These are phyloP conservation scores for Streptanthus diversifolius DNA, from an alignment of 345 rosid species.

Conservation along the genomic window DNA sequence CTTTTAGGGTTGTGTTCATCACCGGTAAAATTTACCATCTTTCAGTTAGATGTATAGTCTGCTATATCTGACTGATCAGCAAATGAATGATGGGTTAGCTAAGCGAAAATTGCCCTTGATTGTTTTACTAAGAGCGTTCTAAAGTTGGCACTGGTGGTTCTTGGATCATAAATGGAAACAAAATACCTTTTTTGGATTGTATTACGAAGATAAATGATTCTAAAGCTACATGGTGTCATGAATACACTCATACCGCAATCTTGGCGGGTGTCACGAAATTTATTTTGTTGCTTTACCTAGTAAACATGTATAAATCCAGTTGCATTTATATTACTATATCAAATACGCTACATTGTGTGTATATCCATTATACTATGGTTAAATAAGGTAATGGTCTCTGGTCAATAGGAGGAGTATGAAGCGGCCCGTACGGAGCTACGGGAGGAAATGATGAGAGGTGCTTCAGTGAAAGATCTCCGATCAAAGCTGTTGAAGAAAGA, in stretches of 20 bases:
- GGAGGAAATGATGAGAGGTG: slow-evolving; percentile 78
- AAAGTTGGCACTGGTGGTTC: slow-evolving; percentile 1
- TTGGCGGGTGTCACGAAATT: background rate
- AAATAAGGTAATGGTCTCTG: slow-evolving; percentile 11
- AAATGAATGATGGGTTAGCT: background rate
- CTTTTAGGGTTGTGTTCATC: slow-evolving; percentile 17
- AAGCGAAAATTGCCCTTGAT: background rate
- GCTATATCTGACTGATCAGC: background rate
- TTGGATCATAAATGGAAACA: background rate
- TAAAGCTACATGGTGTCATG: too few species aligned
- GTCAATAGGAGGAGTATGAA: slow-evolving; percentile 76
- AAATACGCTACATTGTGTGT: slow-evolving; percentile 5
- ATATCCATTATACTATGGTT: background rate
- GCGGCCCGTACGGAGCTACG: slow-evolving; percentile 84
- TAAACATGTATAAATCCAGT: background rate
- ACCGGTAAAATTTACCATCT: background rate
- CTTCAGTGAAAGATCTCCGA: slow-evolving; percentile 70
- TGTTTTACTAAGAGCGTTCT: background rate
- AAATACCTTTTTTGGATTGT: background rate
- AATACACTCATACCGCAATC: too few species aligned
- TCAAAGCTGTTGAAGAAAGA: slow-evolving; percentile 55
- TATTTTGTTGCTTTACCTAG: background rate
- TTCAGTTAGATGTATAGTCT: slow-evolving; percentile 1
- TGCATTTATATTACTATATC: slow-evolving; percentile 8
- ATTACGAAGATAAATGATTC: background rate